Percentiles rank a stretch among this genome's conserved stretches.
Evolutionary conservation across 352 stramenopile species (phyloP).

Genomic region (Pythium vanterpoolii): DNA sequence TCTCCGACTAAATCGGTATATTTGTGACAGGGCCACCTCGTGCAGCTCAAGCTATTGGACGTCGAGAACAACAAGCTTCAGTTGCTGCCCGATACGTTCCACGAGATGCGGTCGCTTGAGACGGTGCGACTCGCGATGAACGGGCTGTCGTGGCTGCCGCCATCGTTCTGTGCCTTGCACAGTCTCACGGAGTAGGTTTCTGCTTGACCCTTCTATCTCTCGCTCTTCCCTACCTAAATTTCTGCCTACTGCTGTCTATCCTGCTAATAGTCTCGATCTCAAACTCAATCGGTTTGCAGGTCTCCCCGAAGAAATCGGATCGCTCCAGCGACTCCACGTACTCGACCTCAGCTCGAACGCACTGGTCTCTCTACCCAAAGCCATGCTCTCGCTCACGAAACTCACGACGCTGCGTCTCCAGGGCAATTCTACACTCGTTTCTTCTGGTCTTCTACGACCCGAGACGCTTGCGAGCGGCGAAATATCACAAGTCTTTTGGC

Average conservation of each 20-base stretch:
- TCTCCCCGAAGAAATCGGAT: slow-evolving; percentile 42
- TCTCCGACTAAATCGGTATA: neutral
- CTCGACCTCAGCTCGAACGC: slow-evolving; percentile 65
- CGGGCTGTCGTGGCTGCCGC: slow-evolving; percentile 39
- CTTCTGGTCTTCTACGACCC: slow-evolving; percentile 25
- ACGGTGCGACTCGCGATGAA: slow-evolving; percentile 62
- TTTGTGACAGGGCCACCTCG: slow-evolving; percentile 43
- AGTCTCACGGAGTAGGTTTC: slow-evolving; percentile 52
- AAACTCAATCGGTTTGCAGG: slow-evolving; percentile 66
- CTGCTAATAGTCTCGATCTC: slow-evolving; percentile 42
- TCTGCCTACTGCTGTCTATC: neutral
- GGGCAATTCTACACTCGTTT: slow-evolving; percentile 42
- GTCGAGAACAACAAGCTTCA: slow-evolving; percentile 68
- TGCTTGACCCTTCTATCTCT: neutral
- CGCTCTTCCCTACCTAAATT: neutral
- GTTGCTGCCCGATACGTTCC: slow-evolving; percentile 49
- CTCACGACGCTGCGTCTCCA: slow-evolving; percentile 48
- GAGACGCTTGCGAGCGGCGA: slow-evolving; percentile 46
- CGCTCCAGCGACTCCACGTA: slow-evolving; percentile 33
- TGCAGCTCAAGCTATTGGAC: slow-evolving; percentile 53
- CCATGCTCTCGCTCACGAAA: slow-evolving; percentile 42
- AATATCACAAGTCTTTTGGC: slow-evolving; percentile 45
- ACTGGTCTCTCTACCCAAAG: slow-evolving; percentile 44
- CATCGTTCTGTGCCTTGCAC: slow-evolving; percentile 42
- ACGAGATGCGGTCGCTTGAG: slow-evolving; percentile 42